phyloP scores from a whole-genome alignment of 2,329 filamentous ascomycete genomes.

The Cladosporium sphaerospermum region DNA sequence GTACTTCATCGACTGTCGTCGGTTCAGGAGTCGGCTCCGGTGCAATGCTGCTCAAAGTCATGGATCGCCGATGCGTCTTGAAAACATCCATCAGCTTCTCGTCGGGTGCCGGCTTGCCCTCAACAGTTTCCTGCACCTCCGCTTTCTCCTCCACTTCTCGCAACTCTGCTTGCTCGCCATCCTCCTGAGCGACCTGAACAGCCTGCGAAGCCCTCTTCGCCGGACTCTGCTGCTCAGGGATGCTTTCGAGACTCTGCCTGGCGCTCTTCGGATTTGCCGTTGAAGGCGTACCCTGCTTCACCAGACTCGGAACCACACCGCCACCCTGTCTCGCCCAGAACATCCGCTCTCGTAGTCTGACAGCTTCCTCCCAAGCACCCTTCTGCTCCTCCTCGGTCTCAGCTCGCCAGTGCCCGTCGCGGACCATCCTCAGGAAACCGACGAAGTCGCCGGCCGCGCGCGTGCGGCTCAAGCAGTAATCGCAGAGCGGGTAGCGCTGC shows the following conservation, averaged over 20 bases:
- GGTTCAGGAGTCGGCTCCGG: conserved; percentile 30
- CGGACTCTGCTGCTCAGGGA: conserved; percentile 10
- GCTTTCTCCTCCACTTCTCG: background rate
- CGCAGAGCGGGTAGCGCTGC: conserved; percentile 83
- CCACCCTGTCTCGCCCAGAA: conserved; percentile 94
- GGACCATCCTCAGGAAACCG: conserved; percentile 82
- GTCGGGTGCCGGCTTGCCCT: conserved; percentile 1
- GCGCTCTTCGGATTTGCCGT: conserved; percentile 4
- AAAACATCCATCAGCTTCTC: conserved; percentile 11
- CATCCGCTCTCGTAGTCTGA: conserved; percentile 85
- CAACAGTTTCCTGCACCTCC: background rate
- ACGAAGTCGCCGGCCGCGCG: conserved; percentile 89
- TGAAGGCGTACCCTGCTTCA: conserved; percentile 6
- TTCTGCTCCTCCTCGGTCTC: conserved; percentile 79
- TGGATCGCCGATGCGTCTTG: conserved; percentile 9
- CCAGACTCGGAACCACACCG: conserved; percentile 67
- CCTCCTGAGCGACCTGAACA: background rate
- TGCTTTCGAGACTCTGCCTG: conserved; percentile 22
- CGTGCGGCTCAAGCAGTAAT: conserved; percentile 76
- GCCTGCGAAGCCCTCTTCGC: conserved; percentile 6
- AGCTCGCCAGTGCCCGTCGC: conserved; percentile 84
- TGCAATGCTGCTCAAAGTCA: conserved; percentile 6
- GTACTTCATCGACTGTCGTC: conserved; percentile 51
- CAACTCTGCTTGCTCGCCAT: background rate
- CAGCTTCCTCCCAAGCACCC: conserved; percentile 89